These are phyloP conservation scores for Pseudogymnoascus sp. DNA, from an alignment of 2,329 filamentous ascomycete genomes.

Conservation along the genomic window DNA sequence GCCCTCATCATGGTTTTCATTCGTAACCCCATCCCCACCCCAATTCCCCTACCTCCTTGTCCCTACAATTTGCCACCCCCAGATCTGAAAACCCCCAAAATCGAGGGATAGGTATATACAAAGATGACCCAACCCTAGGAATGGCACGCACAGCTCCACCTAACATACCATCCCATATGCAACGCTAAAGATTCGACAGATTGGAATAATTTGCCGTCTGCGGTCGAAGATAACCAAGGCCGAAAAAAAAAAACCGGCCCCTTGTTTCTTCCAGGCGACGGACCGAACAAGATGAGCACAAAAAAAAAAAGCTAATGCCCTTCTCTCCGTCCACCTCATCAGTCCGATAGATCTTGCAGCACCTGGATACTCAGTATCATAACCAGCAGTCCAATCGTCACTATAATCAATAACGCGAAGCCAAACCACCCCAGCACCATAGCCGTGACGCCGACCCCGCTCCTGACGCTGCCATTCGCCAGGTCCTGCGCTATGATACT, in stretches of 20 bases:
- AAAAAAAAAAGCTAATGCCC: background rate
- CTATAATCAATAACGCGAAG: conserved; percentile 86
- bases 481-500: conserved; percentile 90
- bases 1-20: background rate
- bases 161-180: conserved; percentile 6
- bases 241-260: background rate
- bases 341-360: conserved; percentile 40
- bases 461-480: conserved; percentile 79
- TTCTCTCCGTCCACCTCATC: background rate
- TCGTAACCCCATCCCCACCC: background rate
- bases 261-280: background rate
- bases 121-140: background rate
- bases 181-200: conserved; percentile 7
- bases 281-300: background rate
- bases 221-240: background rate
- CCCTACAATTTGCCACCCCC: background rate
- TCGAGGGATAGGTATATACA: conserved; percentile 4
- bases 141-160: background rate
- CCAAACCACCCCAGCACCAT: conserved; percentile 99
- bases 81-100: background rate
- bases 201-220: conserved; percentile 2
- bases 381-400: conserved; percentile 87
- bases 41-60: background rate
- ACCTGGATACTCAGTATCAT: conserved; percentile 94
- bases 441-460: conserved; percentile 83